Conservation (phyloP, 257 asterid species). For the Nyctanthes arbortristis region DNA sequence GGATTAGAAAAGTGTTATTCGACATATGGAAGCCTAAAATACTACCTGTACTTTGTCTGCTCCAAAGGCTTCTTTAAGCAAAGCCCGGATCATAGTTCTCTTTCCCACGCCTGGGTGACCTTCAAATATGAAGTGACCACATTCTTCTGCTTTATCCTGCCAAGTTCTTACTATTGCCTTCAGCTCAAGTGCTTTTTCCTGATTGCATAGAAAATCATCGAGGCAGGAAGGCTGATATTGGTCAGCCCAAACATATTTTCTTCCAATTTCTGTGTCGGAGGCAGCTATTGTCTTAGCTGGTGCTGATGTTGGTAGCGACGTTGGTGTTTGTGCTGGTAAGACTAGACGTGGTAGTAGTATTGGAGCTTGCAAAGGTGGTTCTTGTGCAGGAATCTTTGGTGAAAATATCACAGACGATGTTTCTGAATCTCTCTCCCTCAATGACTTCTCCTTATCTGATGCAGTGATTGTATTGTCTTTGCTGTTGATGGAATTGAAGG, state of each 20-base stretch:
- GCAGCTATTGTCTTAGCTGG: constrained; percentile 16
- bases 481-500: constrained; percentile 11
- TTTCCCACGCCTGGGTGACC: constrained; percentile 49
- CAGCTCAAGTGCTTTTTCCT: constrained; percentile 52
- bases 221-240: constrained; percentile 54
- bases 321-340: not conserved
- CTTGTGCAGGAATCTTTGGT: constrained; percentile 13
- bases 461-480: constrained; percentile 16
- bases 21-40: too few relatives aligned
- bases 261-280: constrained; percentile 25
- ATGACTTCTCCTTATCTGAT: constrained; percentile 59
- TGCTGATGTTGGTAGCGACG: constrained; percentile 12
- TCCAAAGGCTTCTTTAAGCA: constrained; percentile 36
- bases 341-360: not conserved
- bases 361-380: constrained; percentile 10
- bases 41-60: constrained; percentile 56
- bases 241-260: constrained; percentile 57
- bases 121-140: constrained; percentile 41
- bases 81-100: constrained; percentile 48
- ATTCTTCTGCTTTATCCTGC: constrained; percentile 30
- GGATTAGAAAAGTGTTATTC: not conserved
- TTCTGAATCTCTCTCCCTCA: constrained; percentile 78
- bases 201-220: constrained; percentile 66
- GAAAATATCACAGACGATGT: constrained; percentile 32
- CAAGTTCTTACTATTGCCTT: constrained; percentile 38